Evolutionary conservation across 345 rosid genomes (phyloP).

Genomic region (Hibiscus syriacus): DNA sequence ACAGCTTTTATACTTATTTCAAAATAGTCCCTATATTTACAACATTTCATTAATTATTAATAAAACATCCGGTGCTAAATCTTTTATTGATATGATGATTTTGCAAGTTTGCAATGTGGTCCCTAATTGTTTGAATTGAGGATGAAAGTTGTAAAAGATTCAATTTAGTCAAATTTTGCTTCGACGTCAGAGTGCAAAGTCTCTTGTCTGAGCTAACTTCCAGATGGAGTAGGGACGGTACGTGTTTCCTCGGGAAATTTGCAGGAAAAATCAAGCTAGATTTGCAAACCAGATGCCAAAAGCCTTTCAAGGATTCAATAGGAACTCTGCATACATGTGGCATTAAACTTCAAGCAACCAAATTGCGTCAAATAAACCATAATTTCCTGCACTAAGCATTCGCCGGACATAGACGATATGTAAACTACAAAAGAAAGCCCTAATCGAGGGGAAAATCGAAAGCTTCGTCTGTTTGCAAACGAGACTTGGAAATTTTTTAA

Average conservation of each 20-base stretch:
- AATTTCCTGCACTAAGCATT: not conserved
- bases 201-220: too few relatives aligned
- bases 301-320: not conserved
- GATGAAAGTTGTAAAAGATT: too few relatives aligned
- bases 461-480: not conserved
- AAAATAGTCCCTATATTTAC: too few relatives aligned
- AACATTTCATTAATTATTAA: too few relatives aligned
- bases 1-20: too few relatives aligned
- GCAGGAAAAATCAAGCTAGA: not conserved
- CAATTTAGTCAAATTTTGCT: too few relatives aligned
- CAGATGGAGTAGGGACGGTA: too few relatives aligned
- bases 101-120: too few relatives aligned
- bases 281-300: not conserved
- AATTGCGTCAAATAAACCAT: not conserved
- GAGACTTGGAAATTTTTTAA: not conserved
- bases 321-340: not conserved
- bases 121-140: too few relatives aligned
- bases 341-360: not conserved
- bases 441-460: not conserved
- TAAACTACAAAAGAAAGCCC: constrained; percentile 4
- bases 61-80: too few relatives aligned
- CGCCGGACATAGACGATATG: not conserved
- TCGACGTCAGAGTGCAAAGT: too few relatives aligned
- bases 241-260: not conserved
- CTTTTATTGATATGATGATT: too few relatives aligned